Conservation (phyloP, 2,329 filamentous ascomycete genomes). For the Cercospora brassicicola region DNA sequence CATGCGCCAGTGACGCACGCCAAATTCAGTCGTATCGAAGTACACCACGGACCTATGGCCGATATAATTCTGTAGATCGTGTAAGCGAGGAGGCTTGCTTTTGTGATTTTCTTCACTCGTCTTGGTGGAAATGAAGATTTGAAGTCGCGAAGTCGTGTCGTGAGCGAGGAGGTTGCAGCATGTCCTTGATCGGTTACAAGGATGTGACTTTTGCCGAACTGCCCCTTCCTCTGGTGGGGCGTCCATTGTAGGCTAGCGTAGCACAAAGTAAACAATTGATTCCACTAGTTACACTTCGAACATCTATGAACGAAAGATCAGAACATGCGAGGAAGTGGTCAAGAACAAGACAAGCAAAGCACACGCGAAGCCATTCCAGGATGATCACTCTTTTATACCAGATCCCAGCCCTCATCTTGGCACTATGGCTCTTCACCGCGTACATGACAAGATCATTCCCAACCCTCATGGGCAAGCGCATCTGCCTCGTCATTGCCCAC, state of each 20-base stretch:
- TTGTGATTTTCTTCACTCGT: background rate
- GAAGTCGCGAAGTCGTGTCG: background rate
- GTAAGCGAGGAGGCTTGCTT: background rate
- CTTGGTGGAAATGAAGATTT: background rate
- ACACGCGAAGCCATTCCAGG: constrained; percentile 12
- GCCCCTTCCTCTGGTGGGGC: background rate
- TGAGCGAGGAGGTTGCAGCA: background rate
- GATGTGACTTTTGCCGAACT: constrained; percentile 1
- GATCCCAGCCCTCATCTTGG: constrained; percentile 45
- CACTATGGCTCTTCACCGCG: constrained; percentile 51
- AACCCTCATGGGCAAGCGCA: constrained; percentile 74
- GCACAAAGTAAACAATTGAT: background rate
- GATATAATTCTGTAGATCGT: background rate
- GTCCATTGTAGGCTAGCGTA: background rate
- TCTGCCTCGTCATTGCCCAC: constrained; percentile 91
- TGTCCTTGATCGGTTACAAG: background rate
- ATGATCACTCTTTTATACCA: constrained; percentile 45
- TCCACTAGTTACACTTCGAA: background rate
- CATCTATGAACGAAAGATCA: background rate
- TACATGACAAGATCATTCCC: constrained; percentile 58
- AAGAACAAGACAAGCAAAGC: background rate
- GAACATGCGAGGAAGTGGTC: constrained; percentile 12
- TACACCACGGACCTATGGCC: background rate
- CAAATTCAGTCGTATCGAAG: background rate
- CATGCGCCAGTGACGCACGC: constrained; percentile 1